Conservation (phyloP, 1,284 basidiomycete species). For the Laetiporus sulphureus region DNA sequence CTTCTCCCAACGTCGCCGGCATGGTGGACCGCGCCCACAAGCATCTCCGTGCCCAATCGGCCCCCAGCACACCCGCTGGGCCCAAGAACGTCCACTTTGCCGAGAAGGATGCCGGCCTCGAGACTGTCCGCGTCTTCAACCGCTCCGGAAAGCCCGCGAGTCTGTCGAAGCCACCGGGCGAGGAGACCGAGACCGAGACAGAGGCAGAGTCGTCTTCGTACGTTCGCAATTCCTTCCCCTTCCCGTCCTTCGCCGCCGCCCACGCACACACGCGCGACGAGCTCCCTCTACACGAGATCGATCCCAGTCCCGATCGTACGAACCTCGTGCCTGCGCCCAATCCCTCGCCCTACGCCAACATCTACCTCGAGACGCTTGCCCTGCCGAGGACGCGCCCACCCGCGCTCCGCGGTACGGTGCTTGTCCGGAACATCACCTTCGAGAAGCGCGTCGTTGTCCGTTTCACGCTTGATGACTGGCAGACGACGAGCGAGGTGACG, state of each 20-base stretch:
- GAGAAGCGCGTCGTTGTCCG: conserved; percentile 84
- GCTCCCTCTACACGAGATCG: conserved; percentile 36
- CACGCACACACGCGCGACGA: too few species aligned
- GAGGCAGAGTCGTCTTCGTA: conserved; percentile 42
- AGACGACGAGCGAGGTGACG: conserved; percentile 84
- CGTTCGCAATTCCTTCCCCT: conserved; percentile 16
- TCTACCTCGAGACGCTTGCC: conserved; percentile 46
- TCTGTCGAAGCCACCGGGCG: conserved; percentile 52
- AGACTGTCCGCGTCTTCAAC: conserved; percentile 80
- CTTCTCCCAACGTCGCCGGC: conserved; percentile 44
- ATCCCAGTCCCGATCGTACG: conserved; percentile 27
- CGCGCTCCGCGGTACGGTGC: conserved; percentile 39
- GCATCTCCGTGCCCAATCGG: conserved; percentile 49
- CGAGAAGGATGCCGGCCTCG: conserved; percentile 58
- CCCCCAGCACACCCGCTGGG: conserved; percentile 62
- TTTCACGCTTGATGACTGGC: conserved; percentile 93
- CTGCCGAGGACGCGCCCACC: conserved; percentile 35
- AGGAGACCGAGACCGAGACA: conserved; percentile 78
- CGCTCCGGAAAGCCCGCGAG: conserved; percentile 75
- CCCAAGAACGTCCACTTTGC: conserved; percentile 91
- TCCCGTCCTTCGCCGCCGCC: conserved; percentile 15
- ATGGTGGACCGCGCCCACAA: conserved; percentile 36
- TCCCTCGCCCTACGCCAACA: conserved; percentile 32
- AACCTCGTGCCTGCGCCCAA: conserved; percentile 35
- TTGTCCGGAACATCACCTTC: conserved; percentile 82